Conservation (phyloP, 805 yeast species). For the Cyberlindnera bimundalis region DNA sequence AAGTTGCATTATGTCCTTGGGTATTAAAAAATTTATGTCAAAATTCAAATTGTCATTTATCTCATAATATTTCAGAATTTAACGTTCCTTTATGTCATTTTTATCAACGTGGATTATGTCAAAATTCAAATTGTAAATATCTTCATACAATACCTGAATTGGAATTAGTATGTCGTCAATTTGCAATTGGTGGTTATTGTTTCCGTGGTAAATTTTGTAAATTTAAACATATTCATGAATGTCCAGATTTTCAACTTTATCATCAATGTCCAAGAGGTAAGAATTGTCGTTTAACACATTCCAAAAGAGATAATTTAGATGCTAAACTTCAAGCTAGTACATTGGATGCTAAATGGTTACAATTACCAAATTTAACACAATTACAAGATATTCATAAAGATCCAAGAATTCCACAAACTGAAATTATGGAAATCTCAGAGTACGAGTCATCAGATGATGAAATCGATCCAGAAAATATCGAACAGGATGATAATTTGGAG, state of each 20-base stretch:
- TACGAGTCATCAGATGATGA: conserved; percentile 23
- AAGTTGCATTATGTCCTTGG: conserved; percentile 52
- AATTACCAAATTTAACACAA: conserved; percentile 24
- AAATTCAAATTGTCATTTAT: conserved; percentile 40
- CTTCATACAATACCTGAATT: conserved; percentile 43
- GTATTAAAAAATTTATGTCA: conserved; percentile 46
- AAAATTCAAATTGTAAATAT: conserved; percentile 47
- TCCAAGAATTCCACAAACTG: conserved; percentile 24
- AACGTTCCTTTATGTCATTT: conserved; percentile 61
- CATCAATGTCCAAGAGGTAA: conserved; percentile 54
- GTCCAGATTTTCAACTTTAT: conserved; percentile 69
- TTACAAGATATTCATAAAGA: conserved; percentile 17
- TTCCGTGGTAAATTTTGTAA: conserved; percentile 55
- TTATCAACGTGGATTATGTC: conserved; percentile 45
- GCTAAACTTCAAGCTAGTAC: conserved; percentile 23
- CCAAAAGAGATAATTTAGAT: conserved; percentile 28
- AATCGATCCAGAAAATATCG: conserved; percentile 16
- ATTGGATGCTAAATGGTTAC: conserved; percentile 18
- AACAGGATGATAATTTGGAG: conserved; percentile 15
- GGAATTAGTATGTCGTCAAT: conserved; percentile 57
- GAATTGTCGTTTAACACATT: conserved; percentile 53
- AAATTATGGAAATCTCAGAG: conserved; percentile 17
- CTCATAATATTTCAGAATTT: conserved; percentile 55
- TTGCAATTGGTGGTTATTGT: conserved; percentile 70
- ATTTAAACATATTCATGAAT: conserved; percentile 53